Base-by-base conservation (phyloP, 2,329 filamentous ascomycete species). In the Penicillium sp. region DNA sequence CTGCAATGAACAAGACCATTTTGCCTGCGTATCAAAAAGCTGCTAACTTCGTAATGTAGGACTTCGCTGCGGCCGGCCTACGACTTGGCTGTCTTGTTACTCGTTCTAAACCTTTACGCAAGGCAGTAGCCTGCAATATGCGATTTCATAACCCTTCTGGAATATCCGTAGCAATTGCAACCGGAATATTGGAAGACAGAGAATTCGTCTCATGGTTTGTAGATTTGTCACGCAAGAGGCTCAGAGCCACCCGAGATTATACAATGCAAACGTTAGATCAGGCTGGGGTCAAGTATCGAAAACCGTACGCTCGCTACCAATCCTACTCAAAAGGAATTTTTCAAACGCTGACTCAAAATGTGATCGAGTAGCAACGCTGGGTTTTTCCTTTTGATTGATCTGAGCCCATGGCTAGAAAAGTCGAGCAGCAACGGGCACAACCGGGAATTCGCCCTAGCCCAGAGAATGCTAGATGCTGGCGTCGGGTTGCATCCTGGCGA, bases 401-500 rank as follows among this genome's bases (percentile, higher is more conserved):
- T 70, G 16, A 76, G 74, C 0, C 55, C 47, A 16, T 56, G 24
- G 33, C 48, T 56, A 11, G 20, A 26, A 16, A 8, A 46, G 16
- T 26, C 30, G 21, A 40, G 30, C 23, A 18, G 14, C 21, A 33
- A 21, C 8, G 47, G 30, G n/a, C 46, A 42, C 14, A 33, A 55
- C 20, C 64, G 70, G 1, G 79, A 82, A 61, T 77, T 77, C 59
- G 69, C 65, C 12, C 64, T 84, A 12, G 75, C 76, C 0, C 69
- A 76, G 60, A 73, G 60, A 47, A 60, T 84, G 40, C 61, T 74
- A n/a, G 67, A 74, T 23, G 69, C 70, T 0, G 81, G 79, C 2
- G 74, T 84, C 2, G 81, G 79, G 56, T 56, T 84, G 24, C 79
- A 81, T 46, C 73, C 78, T 0, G 73, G 77, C 0, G 75, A 79